phyloP scores from a whole-genome alignment of 2,329 filamentous ascomycete species.

The Trichophaea hybrida region DNA sequence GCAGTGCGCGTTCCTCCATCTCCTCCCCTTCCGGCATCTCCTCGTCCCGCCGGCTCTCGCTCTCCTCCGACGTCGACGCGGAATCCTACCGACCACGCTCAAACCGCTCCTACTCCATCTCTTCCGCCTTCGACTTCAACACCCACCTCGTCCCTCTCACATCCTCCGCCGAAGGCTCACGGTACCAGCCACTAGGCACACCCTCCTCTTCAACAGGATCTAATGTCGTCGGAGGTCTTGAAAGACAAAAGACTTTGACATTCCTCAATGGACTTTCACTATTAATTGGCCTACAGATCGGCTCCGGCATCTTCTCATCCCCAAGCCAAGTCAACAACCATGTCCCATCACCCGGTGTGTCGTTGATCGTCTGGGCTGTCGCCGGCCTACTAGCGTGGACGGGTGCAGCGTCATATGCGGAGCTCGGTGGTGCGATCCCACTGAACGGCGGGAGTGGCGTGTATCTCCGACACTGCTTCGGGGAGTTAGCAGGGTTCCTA shows the following conservation, averaged over 20 bases:
- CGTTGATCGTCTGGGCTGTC: conserved; percentile 79
- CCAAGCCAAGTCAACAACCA: conserved; percentile 85
- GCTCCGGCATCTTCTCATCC: conserved; percentile 89
- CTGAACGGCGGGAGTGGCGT: conserved; percentile 88
- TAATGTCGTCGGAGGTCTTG: conserved; percentile 51
- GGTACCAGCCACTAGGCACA: conserved; percentile 76
- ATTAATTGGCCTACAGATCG: conserved; percentile 86
- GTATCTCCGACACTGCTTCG: conserved; percentile 91
- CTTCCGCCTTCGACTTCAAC: conserved; percentile 91
- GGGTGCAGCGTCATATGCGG: conserved; percentile 84
- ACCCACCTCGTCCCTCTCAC: conserved; percentile 83
- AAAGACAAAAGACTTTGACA: conserved; percentile 91
- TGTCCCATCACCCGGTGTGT: conserved; percentile 78
- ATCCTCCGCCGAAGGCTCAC: conserved; percentile 53
- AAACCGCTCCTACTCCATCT: conserved; percentile 69
- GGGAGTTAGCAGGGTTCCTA: conserved; percentile 79
- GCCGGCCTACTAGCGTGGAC: conserved; percentile 94
- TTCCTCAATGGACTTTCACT: conserved; percentile 86
- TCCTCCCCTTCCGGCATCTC: conserved; percentile 74
- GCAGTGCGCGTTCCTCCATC: conserved; percentile 50
- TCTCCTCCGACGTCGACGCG: conserved; percentile 41
- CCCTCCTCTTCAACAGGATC: conserved; percentile 44
- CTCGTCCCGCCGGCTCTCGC: conserved; percentile 81
- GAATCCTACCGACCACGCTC: conserved; percentile 31
- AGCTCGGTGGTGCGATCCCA: conserved; percentile 88